Percentiles rank a stretch among this genome's conserved stretches.
Evolutionary conservation across 345 rosid genomes (phyloP).

Genomic region (Ceriops tagal): DNA sequence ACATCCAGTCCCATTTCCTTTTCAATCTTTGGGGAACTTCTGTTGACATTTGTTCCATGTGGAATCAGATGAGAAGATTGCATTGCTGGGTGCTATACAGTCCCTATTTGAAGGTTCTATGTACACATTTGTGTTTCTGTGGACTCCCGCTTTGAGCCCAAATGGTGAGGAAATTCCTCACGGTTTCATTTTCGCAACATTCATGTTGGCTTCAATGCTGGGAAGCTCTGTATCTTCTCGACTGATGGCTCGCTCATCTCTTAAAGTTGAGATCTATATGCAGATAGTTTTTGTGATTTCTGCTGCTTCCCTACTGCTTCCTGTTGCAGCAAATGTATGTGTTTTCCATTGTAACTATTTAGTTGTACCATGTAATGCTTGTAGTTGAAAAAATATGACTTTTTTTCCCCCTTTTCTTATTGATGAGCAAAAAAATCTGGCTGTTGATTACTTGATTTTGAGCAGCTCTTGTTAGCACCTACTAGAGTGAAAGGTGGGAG

Average conservation of each 20-base stretch:
- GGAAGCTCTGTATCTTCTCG: conserved; percentile 97
- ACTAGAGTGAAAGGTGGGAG: conserved; percentile 63
- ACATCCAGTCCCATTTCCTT: not conserved
- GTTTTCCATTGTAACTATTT: not conserved
- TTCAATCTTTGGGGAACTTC: conserved; percentile 1
- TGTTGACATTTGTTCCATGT: conserved; percentile 13
- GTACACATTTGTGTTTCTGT: conserved; percentile 97
- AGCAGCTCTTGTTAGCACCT: conserved; percentile 67
- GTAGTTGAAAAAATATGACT: not conserved
- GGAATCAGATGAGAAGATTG: conserved; percentile 83
- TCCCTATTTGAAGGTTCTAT: conserved; percentile 96
- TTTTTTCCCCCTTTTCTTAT: not conserved
- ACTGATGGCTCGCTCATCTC: conserved; percentile 65
- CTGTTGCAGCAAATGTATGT: conserved; percentile 69
- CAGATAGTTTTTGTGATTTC: conserved; percentile 76
- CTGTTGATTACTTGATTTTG: conserved; percentile 10
- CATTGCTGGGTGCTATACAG: conserved; percentile 92
- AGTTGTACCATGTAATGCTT: not conserved
- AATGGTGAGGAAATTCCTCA: conserved; percentile 89
- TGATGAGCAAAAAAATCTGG: not conserved
- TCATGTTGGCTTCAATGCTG: conserved; percentile 96
- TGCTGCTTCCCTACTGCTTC: conserved; percentile 70
- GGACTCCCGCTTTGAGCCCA: conserved; percentile 97
- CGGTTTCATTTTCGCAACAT: conserved; percentile 96
- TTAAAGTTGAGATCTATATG: conserved; percentile 87